Conservation (phyloP, 345 rosid genomes). For the Orychophragmus violaceus region DNA sequence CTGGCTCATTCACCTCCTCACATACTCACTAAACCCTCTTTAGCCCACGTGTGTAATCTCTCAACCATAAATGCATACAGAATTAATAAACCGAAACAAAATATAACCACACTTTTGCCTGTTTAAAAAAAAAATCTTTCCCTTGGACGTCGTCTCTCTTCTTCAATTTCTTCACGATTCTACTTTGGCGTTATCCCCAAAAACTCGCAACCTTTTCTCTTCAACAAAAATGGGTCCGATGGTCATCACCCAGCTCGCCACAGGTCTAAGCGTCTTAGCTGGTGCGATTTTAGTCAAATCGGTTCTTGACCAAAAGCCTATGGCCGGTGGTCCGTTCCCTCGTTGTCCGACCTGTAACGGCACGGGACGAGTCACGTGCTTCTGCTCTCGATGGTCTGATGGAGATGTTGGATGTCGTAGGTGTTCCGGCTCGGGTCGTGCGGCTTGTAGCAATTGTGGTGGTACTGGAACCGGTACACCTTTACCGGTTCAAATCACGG, state of each 20-base stretch:
- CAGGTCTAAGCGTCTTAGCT: slow-evolving; percentile 82
- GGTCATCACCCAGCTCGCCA: slow-evolving; percentile 73
- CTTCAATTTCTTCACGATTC: slow-evolving; percentile 26
- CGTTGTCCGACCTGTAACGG: slow-evolving; percentile 82
- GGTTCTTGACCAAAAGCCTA: slow-evolving; percentile 76
- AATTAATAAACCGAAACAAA: slow-evolving; percentile 22
- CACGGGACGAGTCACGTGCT: slow-evolving; percentile 68
- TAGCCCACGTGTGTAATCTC: slow-evolving; percentile 24
- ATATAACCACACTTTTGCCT: slow-evolving; percentile 15
- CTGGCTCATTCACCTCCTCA: slow-evolving; percentile 27
- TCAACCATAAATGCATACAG: slow-evolving; percentile 9
- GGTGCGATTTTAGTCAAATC: slow-evolving; percentile 83
- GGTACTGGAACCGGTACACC: slow-evolving; percentile 92
- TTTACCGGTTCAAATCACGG: slow-evolving; percentile 63
- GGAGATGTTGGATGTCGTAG: slow-evolving; percentile 84
- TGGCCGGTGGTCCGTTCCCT: slow-evolving; percentile 75
- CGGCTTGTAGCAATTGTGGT: slow-evolving; percentile 74
- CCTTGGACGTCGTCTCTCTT: slow-evolving; percentile 23
- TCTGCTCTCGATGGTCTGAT: slow-evolving; percentile 89
- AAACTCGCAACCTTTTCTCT: not conserved
- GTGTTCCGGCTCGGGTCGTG: slow-evolving; percentile 88
- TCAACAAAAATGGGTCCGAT: slow-evolving; percentile 49
- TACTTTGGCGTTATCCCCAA: slow-evolving; percentile 11
- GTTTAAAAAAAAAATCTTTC: not conserved
- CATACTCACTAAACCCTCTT: not conserved